Percentiles rank a stretch among this genome's conserved stretches.
These are phyloP conservation scores for Penicillium polonicum DNA, from an alignment of 2,329 filamentous ascomycete species.

Conservation along the genomic window DNA sequence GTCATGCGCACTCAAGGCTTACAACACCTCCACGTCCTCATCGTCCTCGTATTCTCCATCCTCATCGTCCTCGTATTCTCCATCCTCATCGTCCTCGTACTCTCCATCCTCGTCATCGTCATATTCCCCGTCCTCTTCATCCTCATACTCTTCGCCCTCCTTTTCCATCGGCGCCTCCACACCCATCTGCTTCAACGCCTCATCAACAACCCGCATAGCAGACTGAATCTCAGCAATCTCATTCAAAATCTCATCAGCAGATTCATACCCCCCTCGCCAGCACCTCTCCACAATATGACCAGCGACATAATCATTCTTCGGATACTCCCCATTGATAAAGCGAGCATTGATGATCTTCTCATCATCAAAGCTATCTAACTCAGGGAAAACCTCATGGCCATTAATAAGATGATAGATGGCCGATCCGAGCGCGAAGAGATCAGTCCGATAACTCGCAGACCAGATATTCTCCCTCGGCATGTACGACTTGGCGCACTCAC, in stretches of 20 bases:
- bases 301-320: constrained; percentile 11
- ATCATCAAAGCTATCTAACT: constrained; percentile 11
- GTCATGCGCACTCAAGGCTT: neutral
- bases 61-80: neutral
- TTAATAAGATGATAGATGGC: constrained; percentile 22
- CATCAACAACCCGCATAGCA: neutral
- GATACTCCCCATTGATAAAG: constrained; percentile 12
- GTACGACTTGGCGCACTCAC: constrained; percentile 15
- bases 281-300: constrained; percentile 16
- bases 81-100: neutral
- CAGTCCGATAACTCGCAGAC: constrained; percentile 14
- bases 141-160: neutral
- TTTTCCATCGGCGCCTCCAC: neutral
- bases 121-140: neutral
- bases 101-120: too few relatives aligned
- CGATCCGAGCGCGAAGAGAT: constrained; percentile 25
- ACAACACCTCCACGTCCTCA: neutral
- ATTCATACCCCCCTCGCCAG: constrained; percentile 16
- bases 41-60: neutral
- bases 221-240: constrained; percentile 5
- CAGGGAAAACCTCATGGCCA: constrained; percentile 18
- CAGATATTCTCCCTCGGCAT: constrained; percentile 9
- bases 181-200: neutral
- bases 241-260: constrained; percentile 8
- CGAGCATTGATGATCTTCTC: neutral